These are phyloP conservation scores for Saccharomycopsis javanensis DNA, from an alignment of 805 yeast species.

Conservation along the genomic window DNA sequence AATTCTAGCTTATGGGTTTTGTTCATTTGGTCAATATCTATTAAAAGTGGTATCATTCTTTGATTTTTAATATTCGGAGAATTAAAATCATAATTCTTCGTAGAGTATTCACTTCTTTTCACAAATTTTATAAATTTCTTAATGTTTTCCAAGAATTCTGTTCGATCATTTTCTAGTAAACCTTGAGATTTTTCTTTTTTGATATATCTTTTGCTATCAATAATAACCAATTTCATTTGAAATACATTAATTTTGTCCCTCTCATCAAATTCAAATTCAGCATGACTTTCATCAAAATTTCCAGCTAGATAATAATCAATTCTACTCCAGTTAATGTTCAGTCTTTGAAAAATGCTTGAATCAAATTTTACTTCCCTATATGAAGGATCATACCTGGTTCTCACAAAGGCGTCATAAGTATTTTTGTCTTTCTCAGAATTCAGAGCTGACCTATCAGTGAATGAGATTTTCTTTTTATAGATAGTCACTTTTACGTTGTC, in stretches of 20 bases:
- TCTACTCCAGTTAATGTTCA: slow-evolving; percentile 76
- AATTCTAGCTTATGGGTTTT: slow-evolving; percentile 72
- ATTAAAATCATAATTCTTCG: neutral
- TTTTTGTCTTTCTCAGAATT: slow-evolving; percentile 3
- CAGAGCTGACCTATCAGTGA: neutral
- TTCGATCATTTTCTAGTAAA: neutral
- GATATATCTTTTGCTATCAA: slow-evolving; percentile 4
- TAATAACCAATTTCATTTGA: slow-evolving; percentile 70
- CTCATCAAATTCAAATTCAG: slow-evolving; percentile 34
- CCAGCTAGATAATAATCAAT: slow-evolving; percentile 91
- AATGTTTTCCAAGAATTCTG: slow-evolving; percentile 11
- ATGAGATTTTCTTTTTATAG: slow-evolving; percentile 8
- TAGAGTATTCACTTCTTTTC: slow-evolving; percentile 9
- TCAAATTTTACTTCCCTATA: slow-evolving; percentile 51
- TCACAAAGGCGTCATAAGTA: slow-evolving; percentile 43
- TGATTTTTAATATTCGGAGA: slow-evolving; percentile 19
- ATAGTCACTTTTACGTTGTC: slow-evolving; percentile 66
- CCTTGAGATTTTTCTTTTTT: neutral
- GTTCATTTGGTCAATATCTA: slow-evolving; percentile 65
- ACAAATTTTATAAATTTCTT: slow-evolving; percentile 8
- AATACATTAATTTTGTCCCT: slow-evolving; percentile 41
- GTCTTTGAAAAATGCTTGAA: slow-evolving; percentile 42
- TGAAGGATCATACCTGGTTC: slow-evolving; percentile 68
- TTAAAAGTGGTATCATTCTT: slow-evolving; percentile 55
- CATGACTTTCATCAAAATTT: slow-evolving; percentile 47